A percentile compares a stretch with the other conserved stretches of the same genome.
These are phyloP conservation scores for Termitomyces sp. DNA, from an alignment of 768 basidiomycete genomes.

Conservation along the genomic window DNA sequence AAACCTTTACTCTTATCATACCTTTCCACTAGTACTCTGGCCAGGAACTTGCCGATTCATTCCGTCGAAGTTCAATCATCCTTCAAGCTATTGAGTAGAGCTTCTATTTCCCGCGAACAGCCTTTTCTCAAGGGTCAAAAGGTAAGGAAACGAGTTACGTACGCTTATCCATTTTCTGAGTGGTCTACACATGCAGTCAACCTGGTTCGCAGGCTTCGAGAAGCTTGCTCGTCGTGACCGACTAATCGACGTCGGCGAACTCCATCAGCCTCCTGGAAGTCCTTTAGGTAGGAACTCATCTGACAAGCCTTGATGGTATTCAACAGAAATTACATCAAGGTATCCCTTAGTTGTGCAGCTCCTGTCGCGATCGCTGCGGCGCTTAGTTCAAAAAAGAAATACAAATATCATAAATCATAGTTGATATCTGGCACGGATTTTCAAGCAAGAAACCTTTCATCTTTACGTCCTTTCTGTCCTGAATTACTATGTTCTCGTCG, in stretches of 20 bases:
- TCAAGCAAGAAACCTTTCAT: neutral
- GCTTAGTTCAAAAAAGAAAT: neutral
- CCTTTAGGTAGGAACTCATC: neutral
- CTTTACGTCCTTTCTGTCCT: neutral
- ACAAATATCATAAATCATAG: conserved; percentile 5
- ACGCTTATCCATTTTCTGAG: neutral
- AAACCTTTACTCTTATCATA: neutral
- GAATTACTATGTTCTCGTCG: conserved; percentile 15
- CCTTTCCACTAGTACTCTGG: neutral
- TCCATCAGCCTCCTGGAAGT: neutral
- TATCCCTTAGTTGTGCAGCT: neutral
- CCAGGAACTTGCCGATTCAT: neutral
- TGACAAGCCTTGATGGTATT: neutral
- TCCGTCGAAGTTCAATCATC: neutral
- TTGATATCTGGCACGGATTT: neutral
- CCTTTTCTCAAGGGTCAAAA: neutral
- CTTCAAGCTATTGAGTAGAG: neutral
- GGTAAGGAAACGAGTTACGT: neutral
- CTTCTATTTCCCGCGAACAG: neutral
- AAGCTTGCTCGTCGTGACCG: neutral
- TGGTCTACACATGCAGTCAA: neutral
- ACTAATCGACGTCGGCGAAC: neutral
- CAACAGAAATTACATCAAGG: neutral
- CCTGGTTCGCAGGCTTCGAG: neutral
- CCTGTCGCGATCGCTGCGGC: neutral